Percentiles rank a stretch among this genome's conserved stretches.
These are phyloP conservation scores for Aspergillus indologenus DNA, from an alignment of 495 filamentous ascomycete species.

Conservation along the genomic window DNA sequence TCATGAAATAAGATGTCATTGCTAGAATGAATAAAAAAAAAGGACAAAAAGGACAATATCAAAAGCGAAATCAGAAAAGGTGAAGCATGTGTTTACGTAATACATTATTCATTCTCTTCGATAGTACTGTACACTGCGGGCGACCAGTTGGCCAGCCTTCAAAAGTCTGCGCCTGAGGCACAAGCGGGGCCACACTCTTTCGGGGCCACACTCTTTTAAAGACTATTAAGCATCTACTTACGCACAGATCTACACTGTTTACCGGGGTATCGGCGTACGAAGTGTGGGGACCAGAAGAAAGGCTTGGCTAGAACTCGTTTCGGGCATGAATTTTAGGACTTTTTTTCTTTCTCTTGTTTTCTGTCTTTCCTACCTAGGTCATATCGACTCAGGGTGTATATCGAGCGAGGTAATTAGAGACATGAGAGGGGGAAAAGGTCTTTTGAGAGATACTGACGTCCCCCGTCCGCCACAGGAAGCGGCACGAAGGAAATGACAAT, in stretches of 20 bases:
- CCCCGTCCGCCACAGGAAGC: background rate
- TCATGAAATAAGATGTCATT: background rate
- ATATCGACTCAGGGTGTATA: background rate
- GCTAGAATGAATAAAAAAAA: background rate
- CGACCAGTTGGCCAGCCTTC: no score
- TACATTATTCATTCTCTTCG: no score
- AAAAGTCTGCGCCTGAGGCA: no score
- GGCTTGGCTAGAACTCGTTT: background rate
- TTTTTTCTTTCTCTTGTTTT: background rate
- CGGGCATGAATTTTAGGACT: background rate
- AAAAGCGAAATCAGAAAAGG: no score
- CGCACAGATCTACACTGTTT: background rate
- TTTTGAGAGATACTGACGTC: background rate
- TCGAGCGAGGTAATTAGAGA: background rate
- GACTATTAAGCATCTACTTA: background rate
- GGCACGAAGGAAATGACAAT: background rate
- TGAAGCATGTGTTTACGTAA: no score
- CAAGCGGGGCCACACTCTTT: no score
- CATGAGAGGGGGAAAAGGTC: background rate
- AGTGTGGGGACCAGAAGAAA: background rate
- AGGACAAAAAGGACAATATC: background rate
- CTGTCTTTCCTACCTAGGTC: constrained; percentile 3
- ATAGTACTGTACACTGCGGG: no score
- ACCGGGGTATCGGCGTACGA: background rate
- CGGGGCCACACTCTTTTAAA: no score